Evolutionary conservation across 495 filamentous ascomycete species (phyloP).

Genomic region (Lasiosphaeria ovina): DNA sequence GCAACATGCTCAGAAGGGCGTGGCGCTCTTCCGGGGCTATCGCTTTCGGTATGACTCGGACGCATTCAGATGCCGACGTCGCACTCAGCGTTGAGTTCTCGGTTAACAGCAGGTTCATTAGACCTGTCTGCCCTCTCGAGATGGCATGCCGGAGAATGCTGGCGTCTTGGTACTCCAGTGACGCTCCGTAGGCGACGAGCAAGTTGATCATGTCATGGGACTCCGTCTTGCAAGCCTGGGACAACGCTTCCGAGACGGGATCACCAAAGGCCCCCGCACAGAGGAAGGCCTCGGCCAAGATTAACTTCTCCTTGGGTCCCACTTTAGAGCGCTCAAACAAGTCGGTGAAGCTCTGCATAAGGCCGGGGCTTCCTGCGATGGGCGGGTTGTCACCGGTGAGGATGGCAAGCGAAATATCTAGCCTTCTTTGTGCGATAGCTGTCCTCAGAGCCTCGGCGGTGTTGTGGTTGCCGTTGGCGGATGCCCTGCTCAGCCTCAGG

Average conservation of each 20-base stretch:
- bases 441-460: constrained; percentile 44
- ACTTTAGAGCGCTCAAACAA: constrained; percentile 40
- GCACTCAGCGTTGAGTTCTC: constrained; percentile 36
- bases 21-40: constrained; percentile 42
- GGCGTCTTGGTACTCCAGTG: constrained; percentile 46
- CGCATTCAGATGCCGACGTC: constrained; percentile 41
- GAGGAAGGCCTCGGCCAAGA: constrained; percentile 42
- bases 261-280: constrained; percentile 47
- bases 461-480: constrained; percentile 43
- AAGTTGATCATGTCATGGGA: constrained; percentile 47
- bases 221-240: constrained; percentile 35
- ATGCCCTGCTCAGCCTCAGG: constrained; percentile 41
- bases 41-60: constrained; percentile 41
- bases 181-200: constrained; percentile 44
- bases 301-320: constrained; percentile 42
- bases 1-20: constrained; percentile 35
- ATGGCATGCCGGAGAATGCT: constrained; percentile 35
- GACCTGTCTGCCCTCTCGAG: constrained; percentile 33
- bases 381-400: constrained; percentile 43
- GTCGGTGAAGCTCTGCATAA: constrained; percentile 40
- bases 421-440: constrained; percentile 39
- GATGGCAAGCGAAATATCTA: constrained; percentile 45
- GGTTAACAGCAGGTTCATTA: constrained; percentile 40
- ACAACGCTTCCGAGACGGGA: constrained; percentile 35
- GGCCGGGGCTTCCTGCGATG: constrained; percentile 30